Evolutionary conservation across 495 filamentous ascomycete species (phyloP).

Genomic region (Penicillium steckii): DNA sequence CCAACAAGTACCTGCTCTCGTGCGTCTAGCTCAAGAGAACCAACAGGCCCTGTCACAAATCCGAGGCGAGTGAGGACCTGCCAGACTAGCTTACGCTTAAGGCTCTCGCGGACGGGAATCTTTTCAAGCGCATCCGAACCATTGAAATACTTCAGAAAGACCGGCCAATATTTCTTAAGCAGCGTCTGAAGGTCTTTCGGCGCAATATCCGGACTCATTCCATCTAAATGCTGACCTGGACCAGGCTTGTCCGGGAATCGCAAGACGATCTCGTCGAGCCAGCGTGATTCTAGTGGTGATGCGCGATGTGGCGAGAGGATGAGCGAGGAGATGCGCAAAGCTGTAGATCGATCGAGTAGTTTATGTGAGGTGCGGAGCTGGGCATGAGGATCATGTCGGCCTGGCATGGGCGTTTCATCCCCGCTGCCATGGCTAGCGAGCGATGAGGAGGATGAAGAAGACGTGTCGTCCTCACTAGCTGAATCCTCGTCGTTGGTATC

Average conservation of each 20-base stretch:
- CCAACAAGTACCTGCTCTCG: slow-evolving; percentile 42
- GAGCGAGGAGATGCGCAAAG: slow-evolving; percentile 41
- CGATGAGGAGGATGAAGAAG: slow-evolving; percentile 43
- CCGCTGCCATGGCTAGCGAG: slow-evolving; percentile 41
- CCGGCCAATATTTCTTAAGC: slow-evolving; percentile 51
- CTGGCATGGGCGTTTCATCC: slow-evolving; percentile 37
- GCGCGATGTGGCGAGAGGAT: slow-evolving; percentile 56
- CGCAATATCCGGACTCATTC: slow-evolving; percentile 18
- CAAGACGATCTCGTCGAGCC: slow-evolving; percentile 67
- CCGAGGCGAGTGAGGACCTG: slow-evolving; percentile 52
- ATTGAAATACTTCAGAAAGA: slow-evolving; percentile 77
- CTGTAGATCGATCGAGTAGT: slow-evolving; percentile 37
- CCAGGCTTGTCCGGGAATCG: slow-evolving; percentile 48
- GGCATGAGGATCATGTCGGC: slow-evolving; percentile 26
- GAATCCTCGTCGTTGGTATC: slow-evolving; percentile 15
- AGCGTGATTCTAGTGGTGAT: slow-evolving; percentile 63
- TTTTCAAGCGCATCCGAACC: slow-evolving; percentile 84
- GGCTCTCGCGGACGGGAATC: slow-evolving; percentile 73
- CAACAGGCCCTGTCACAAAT: slow-evolving; percentile 30
- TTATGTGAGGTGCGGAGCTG: slow-evolving; percentile 36
- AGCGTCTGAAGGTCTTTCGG: slow-evolving; percentile 50
- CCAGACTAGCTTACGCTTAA: slow-evolving; percentile 82
- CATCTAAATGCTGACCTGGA: background rate
- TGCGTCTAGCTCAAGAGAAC: slow-evolving; percentile 31
- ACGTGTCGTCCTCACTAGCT: slow-evolving; percentile 24